Percentiles rank a stretch among this genome's conserved stretches.
Evolutionary conservation across 208 protist genomes (phyloP).

Genomic region (Trypanosomatidae sp.): DNA sequence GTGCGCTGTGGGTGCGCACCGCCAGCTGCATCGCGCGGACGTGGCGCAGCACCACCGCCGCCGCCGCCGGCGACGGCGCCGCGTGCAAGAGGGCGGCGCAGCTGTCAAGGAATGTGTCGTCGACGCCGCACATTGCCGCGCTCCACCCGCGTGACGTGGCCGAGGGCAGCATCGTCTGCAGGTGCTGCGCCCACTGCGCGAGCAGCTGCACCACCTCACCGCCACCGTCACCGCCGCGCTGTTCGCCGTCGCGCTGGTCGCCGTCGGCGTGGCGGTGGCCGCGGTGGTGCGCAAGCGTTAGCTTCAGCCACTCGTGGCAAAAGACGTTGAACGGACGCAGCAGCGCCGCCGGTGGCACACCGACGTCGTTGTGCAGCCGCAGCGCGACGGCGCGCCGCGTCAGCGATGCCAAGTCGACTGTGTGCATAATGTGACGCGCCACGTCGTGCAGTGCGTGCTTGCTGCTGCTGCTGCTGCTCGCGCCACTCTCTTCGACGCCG

Average conservation of each 20-base stretch:
- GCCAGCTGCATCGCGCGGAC: too few species aligned
- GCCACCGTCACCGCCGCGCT: too few species aligned
- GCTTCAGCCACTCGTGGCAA: conserved; percentile 49
- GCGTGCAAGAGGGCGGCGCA: conserved; percentile 39
- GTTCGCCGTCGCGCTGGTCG: too few species aligned
- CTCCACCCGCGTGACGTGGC: conserved; percentile 29
- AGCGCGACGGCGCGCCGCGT: conserved; percentile 29
- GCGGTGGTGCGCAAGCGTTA: conserved; percentile 57
- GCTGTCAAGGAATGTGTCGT: conserved; percentile 47
- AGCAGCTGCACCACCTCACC: conserved; percentile 23
- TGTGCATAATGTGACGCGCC: conserved; percentile 71
- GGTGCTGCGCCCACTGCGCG: conserved; percentile 67
- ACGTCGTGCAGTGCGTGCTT: conserved; percentile 16
- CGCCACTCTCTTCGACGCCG: neutral
- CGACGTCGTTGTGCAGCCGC: conserved; percentile 1
- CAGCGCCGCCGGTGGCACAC: conserved; percentile 7
- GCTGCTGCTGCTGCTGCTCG: neutral
- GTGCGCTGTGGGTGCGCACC: conserved; percentile 1
- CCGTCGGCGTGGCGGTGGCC: too few species aligned
- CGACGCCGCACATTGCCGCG: conserved; percentile 46
- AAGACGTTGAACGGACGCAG: conserved; percentile 72
- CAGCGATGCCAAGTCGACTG: conserved; percentile 64
- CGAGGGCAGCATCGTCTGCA: conserved; percentile 52
- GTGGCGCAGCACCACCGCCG: too few species aligned
- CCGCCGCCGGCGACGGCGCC: conserved; percentile 4